Evolutionary conservation across 441 rosid genomes (phyloP).

Genomic region (California macrophylla): DNA sequence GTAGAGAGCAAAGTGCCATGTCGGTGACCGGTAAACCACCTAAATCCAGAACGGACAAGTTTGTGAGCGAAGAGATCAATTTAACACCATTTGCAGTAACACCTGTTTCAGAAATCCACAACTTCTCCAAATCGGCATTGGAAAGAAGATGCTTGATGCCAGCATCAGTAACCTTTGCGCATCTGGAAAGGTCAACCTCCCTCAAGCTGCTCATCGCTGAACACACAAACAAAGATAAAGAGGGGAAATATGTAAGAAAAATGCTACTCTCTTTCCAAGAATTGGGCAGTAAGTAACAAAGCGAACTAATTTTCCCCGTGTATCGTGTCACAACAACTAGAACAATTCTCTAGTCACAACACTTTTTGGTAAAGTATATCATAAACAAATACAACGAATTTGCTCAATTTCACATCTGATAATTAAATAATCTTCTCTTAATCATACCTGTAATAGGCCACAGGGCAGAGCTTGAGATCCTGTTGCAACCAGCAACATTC

Average conservation of each 20-base stretch:
- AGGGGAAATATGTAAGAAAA: neutral
- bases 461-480: constrained; percentile 55
- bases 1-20: constrained; percentile 49
- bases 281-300: neutral
- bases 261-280: neutral
- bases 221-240: constrained; percentile 11
- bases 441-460: constrained; percentile 65
- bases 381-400: neutral
- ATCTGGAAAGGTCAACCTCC: constrained; percentile 79
- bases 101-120: constrained; percentile 58
- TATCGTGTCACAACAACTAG: neutral
- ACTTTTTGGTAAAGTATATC: neutral
- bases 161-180: constrained; percentile 58
- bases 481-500: constrained; percentile 57
- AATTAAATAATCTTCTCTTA: neutral
- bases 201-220: constrained; percentile 58
- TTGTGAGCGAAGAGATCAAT: constrained; percentile 55
- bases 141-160: constrained; percentile 58
- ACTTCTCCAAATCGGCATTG: constrained; percentile 47
- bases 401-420: neutral
- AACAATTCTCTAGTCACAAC: neutral
- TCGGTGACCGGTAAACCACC: constrained; percentile 84
- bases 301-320: neutral
- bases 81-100: constrained; percentile 49
- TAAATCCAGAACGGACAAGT: constrained; percentile 54